Base-by-base conservation (phyloP, 2,329 filamentous ascomycete genomes). In the Penicillium fuscoglaucum region DNA sequence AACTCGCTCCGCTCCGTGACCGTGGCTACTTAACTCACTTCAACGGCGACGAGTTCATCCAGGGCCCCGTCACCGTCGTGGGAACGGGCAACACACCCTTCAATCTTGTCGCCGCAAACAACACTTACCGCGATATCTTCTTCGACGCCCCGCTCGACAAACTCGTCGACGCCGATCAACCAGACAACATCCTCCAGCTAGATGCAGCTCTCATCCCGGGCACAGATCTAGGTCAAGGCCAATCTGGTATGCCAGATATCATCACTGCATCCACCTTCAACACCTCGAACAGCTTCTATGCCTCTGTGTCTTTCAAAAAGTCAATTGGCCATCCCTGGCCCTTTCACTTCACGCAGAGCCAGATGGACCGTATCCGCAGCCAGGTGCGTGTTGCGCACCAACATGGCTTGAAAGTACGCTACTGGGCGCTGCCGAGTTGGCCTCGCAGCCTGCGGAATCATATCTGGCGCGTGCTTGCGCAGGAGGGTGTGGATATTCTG, bases 391-490 rank as follows among this genome's bases (percentile, higher is more conserved):
- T 76, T 8, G 84, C 84, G 4, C 78, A 84, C 54, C 66, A 72
- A 2, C 73, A 78, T 10, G 84, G 84, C 0, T 67, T 87, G 44
- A 83, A 84, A 63, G 79, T 79, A 1, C 70, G 84, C 48, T 87
- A 86, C 63, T 86, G 84, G 84, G 76, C 77, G 26, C 77, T 83
- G 12, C 84, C 84, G 0, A 73, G 68, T 53, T 86, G 84, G 83
- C 84, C 84, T 1, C 70, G 79, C 6, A 77, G 77, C 41, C 62
- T 84, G 68, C 71, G 83, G 45, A 83, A 85, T 65, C 76, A 79
- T 51, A 69, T 86, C 17, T 86, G 84, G 84, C 74, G 76, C 8
- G 72, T 83, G 21, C 67, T 86, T 19, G 77, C 82, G 12, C 71
- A 77, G 31, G 82, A 85, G 67, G 83, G 83, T 0, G 83, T 80